Conservation (phyloP, 352 stramenopile species). For the Phytophthora pluvialis region DNA sequence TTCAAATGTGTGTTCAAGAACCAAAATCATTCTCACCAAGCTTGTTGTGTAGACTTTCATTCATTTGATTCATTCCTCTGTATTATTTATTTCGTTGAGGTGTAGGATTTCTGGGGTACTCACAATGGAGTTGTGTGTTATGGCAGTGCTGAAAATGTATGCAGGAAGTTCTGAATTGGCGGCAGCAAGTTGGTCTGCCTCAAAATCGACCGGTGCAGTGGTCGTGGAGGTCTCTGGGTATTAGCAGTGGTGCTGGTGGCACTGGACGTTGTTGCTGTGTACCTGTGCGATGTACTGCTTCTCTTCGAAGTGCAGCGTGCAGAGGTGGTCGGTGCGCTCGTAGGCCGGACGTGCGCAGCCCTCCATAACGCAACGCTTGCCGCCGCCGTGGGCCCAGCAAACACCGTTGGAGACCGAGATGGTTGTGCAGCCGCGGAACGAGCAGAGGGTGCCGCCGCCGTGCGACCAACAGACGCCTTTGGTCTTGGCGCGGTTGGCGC, state of each 20-base stretch:
- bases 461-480: conserved; percentile 72
- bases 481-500: conserved; percentile 62
- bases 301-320: conserved; percentile 59
- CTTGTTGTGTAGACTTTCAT: conserved; percentile 3
- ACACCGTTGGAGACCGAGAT: conserved; percentile 67
- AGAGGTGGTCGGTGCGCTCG: conserved; percentile 59
- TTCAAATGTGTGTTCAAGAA: conserved; percentile 27
- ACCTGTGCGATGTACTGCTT: conserved; percentile 41
- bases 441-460: conserved; percentile 61
- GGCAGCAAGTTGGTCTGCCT: conserved; percentile 22
- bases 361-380: conserved; percentile 78
- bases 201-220: conserved; percentile 16
- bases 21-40: conserved; percentile 18
- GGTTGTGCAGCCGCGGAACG: conserved; percentile 45
- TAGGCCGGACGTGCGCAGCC: conserved; percentile 68
- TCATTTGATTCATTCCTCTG: conserved; percentile 23
- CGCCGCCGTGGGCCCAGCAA: conserved; percentile 80
- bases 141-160: conserved; percentile 22
- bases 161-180: conserved; percentile 32
- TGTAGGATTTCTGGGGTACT: conserved; percentile 27
- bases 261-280: conserved; percentile 29
- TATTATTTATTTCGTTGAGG: conserved; percentile 21
- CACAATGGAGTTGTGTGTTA: conserved; percentile 23
- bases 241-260: conserved; percentile 36
- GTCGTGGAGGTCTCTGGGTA: conserved; percentile 8